These are phyloP conservation scores for Mycena kentingensis DNA, from an alignment of 768 basidiomycete species.

Conservation along the genomic window DNA sequence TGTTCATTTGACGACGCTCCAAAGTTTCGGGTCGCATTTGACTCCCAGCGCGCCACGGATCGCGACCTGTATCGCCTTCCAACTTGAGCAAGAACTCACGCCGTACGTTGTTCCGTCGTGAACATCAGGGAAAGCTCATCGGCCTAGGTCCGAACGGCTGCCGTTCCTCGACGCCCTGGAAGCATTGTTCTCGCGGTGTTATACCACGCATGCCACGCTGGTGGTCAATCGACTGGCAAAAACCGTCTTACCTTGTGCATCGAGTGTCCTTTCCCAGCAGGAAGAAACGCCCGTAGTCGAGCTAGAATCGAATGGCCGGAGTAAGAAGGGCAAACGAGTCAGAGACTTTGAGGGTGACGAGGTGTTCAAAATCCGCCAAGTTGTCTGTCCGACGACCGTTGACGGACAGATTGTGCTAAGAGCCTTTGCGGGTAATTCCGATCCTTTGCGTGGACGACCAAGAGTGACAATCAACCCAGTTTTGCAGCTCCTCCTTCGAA, in stretches of 20 bases:
- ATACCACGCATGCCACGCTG: conserved; percentile 49
- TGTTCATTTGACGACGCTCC: neutral
- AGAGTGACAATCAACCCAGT: conserved; percentile 39
- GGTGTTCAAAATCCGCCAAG: conserved; percentile 54
- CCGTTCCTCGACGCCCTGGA: conserved; percentile 48
- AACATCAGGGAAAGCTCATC: conserved; percentile 10
- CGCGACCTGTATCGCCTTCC: conserved; percentile 53
- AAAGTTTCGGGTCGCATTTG: conserved; percentile 59
- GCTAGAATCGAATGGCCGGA: conserved; percentile 30
- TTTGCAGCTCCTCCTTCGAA: conserved; percentile 47
- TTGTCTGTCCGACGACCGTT: conserved; percentile 49
- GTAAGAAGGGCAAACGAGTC: conserved; percentile 62
- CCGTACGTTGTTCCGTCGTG: conserved; percentile 39
- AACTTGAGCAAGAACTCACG: conserved; percentile 57
- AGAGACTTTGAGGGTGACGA: conserved; percentile 78
- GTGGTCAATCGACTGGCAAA: conserved; percentile 56
- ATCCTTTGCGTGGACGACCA: neutral
- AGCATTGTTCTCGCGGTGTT: conserved; percentile 44
- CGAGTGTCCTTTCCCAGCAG: conserved; percentile 46
- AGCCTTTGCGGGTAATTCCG: conserved; percentile 59
- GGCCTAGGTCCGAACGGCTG: conserved; percentile 37
- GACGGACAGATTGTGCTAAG: conserved; percentile 56
- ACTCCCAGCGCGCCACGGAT: conserved; percentile 58
- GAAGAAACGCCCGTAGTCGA: conserved; percentile 33
- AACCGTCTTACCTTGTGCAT: conserved; percentile 52